Conservation (phyloP, 345 rosid genomes). For the Rhizophora mangle region DNA sequence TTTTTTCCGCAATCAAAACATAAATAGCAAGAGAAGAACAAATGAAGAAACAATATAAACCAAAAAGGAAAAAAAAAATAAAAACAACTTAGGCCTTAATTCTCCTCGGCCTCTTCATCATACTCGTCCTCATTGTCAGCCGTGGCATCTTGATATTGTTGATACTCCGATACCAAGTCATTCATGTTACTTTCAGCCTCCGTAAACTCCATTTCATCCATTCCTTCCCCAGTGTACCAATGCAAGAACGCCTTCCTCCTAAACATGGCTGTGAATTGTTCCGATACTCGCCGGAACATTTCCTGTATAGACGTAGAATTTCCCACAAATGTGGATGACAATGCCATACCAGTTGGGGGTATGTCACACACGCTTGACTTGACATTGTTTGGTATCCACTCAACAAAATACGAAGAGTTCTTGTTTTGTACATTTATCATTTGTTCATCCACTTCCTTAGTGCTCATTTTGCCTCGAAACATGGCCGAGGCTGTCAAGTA, state of each 20-base stretch:
- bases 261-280: slow-evolving; percentile 60
- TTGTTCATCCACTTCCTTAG: slow-evolving; percentile 88
- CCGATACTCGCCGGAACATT: slow-evolving; percentile 58
- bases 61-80: background rate
- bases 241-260: slow-evolving; percentile 62
- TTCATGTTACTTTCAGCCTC: slow-evolving; percentile 95
- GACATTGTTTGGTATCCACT: slow-evolving; percentile 64
- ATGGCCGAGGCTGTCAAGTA: slow-evolving; percentile 87
- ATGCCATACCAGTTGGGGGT: slow-evolving; percentile 64
- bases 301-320: slow-evolving; percentile 72
- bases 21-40: background rate
- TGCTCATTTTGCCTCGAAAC: slow-evolving; percentile 92
- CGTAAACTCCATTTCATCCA: slow-evolving; percentile 97
- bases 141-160: slow-evolving; percentile 78
- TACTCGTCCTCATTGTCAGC: slow-evolving; percentile 62
- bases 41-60: background rate
- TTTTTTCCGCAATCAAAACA: background rate
- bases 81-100: slow-evolving; percentile 17
- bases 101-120: slow-evolving; percentile 47
- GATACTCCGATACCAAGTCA: slow-evolving; percentile 84
- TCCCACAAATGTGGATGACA: slow-evolving; percentile 79
- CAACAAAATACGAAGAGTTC: slow-evolving; percentile 86
- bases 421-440: slow-evolving; percentile 92
- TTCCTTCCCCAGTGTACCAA: slow-evolving; percentile 94
- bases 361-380: slow-evolving; percentile 78